Evolutionary conservation across 345 rosid genomes (phyloP), one percentile per base, ranked within the genome.

Genomic region (Fremontodendron californicum): DNA sequence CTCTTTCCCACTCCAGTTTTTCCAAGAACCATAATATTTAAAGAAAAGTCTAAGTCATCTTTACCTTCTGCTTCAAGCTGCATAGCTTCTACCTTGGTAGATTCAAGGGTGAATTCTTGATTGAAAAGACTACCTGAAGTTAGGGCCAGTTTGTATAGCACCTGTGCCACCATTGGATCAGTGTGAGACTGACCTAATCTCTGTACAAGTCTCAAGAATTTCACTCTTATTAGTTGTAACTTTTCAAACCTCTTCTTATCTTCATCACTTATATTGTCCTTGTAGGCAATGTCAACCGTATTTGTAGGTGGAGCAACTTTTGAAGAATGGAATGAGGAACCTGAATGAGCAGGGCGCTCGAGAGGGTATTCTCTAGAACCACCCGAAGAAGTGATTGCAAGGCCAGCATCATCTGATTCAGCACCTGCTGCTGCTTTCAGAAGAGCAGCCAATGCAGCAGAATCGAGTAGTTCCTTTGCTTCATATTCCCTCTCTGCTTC

Each of bases 141-240:
- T 63, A 85, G 69, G 58, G 74, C 84, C 71, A 83, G 78, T 52
- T 78, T 51, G 19, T 85, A 75, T 27, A 84, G 71, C 73, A 84
- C 91, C 81, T 84, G 87, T 31, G 85, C 85, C 61, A 74, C 89
- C 42, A 83, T 55, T 66, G 89, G 65, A 78, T 86, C 82, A 58
- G 90, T 85, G 69, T 79, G 75, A 75, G 87, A 82, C 79, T 37
- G 71, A 54, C 90, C 89, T 33, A 88, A 74, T 71, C 84, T 79
- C 69, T 72, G 81, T 39, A 84, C 86, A 51, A 91, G 87, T 81
- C 89, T 89, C 85, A 85, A 85, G 83, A 90, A 88, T 79, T 90
- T 89, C 76, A 78, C 87, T 76, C 85, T 85, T 73, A 88, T 45
- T 58, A 63, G 79, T 76, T 89, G 86, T 3, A 87, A 78, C 85